Evolutionary conservation across 768 basidiomycete species (phyloP).

Genomic region (Trametes cubensis): DNA sequence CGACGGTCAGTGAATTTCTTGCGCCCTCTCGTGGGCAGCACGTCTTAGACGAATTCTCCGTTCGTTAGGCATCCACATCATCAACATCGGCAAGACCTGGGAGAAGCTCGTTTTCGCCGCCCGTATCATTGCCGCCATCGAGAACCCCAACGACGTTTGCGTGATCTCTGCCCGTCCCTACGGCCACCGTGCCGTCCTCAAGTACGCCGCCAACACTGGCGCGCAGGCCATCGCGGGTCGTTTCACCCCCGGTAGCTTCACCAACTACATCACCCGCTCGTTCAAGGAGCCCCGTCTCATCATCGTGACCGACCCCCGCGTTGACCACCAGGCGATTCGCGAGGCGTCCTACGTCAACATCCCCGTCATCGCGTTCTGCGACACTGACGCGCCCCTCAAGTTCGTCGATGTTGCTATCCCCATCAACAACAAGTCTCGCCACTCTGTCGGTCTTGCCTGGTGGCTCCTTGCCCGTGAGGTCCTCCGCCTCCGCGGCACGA

Average conservation of each 20-base stretch:
- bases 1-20: conserved; percentile 69
- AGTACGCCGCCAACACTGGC: conserved; percentile 97
- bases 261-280: conserved; percentile 99
- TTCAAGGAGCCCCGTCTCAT: conserved; percentile 99
- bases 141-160: conserved; percentile 97
- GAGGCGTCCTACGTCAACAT: conserved; percentile 99
- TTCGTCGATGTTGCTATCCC: conserved; percentile 99
- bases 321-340: conserved; percentile 99
- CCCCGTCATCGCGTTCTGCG: conserved; percentile 98
- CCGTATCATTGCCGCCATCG: conserved; percentile 94
- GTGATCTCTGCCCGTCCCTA: conserved; percentile 98
- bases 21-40: conserved; percentile 18
- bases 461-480: conserved; percentile 98
- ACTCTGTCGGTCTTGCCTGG: conserved; percentile 97
- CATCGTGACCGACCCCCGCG: conserved; percentile 97
- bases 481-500: conserved; percentile 90
- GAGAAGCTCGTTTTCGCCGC: conserved; percentile 99
- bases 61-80: conserved; percentile 82
- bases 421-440: conserved; percentile 98
- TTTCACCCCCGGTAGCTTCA: conserved; percentile 98
- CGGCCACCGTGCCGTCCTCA: conserved; percentile 99
- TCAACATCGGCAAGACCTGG: conserved; percentile 99
- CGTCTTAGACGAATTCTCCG: conserved; percentile 19
- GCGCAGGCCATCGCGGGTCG: conserved; percentile 99
- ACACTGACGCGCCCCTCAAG: conserved; percentile 96